A percentile compares a stretch with the other conserved stretches of the same genome.
Evolutionary conservation across 208 protist species (phyloP).

Genomic region (Blechomonas ayalai): DNA sequence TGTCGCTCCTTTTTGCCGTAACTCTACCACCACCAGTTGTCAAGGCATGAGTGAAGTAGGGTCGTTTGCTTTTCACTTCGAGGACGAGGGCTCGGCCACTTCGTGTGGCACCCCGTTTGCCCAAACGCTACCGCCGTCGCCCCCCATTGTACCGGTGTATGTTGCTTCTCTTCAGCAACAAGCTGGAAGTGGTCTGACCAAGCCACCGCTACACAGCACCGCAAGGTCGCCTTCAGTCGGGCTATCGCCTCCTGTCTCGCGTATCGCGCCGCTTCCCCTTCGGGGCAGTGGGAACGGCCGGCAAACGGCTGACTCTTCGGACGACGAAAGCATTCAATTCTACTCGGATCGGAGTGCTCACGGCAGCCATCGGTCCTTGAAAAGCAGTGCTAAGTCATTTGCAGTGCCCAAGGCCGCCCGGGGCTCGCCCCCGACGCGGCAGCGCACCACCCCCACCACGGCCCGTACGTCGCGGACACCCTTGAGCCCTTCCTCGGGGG

Average conservation of each 20-base stretch:
- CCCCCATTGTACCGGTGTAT: no score
- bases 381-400: no score
- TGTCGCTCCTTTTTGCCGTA: no score
- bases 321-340: conserved; percentile 13
- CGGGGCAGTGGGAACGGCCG: not conserved
- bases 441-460: not conserved
- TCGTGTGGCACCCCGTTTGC: no score
- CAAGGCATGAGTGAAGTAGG: no score
- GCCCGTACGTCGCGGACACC: not conserved
- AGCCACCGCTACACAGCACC: conserved; percentile 1
- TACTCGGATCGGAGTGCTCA: not conserved
- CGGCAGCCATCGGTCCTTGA: no score
- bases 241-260: not conserved
- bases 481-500: not conserved
- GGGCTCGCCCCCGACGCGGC: not conserved
- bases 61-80: no score
- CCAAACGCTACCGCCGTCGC: no score
- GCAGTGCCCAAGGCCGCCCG: not conserved
- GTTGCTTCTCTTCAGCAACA: no score
- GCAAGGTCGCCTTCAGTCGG: not conserved
- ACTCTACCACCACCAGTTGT: no score
- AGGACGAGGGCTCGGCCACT: no score
- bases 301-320: conserved; percentile 1
- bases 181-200: no score
- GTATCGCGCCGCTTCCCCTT: not conserved